Conservation (phyloP, 805 yeast species). For the Hanseniaspora valbyensis region DNA sequence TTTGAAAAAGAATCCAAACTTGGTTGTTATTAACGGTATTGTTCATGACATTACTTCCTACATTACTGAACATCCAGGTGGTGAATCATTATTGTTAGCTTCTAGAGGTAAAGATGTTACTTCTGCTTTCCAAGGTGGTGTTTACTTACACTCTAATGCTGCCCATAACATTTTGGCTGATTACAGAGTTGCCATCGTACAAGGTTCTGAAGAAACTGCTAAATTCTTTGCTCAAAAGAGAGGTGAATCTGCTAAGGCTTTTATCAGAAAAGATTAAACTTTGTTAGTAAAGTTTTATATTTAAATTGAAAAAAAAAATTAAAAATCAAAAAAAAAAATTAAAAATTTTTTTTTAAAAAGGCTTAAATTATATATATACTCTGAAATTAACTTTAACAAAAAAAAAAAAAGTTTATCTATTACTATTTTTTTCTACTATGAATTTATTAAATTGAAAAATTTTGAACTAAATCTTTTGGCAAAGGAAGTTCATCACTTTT, state of each 20-base stretch:
- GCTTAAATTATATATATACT: too few relatives aligned
- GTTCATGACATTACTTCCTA: constrained; percentile 65
- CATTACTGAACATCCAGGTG: constrained; percentile 76
- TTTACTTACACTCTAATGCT: constrained; percentile 74
- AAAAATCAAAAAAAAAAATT: too few relatives aligned
- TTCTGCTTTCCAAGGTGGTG: constrained; percentile 76
- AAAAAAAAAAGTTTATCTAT: too few relatives aligned
- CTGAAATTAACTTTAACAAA: too few relatives aligned
- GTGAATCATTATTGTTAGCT: constrained; percentile 57
- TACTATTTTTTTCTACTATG: neutral
- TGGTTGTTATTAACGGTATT: constrained; percentile 64
- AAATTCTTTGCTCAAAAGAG: constrained; percentile 34
- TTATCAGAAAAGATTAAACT: constrained; percentile 15
- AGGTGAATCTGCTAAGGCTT: constrained; percentile 25
- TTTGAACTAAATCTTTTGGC: neutral
- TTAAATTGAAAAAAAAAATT: constrained; percentile 1
- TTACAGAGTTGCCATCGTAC: constrained; percentile 70
- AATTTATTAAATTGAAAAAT: neutral
- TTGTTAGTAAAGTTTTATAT: neutral
- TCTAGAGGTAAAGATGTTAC: constrained; percentile 76
- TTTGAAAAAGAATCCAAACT: constrained; percentile 43
- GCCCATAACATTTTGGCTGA: constrained; percentile 74
- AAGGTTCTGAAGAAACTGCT: constrained; percentile 50
- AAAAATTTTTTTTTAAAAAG: too few relatives aligned
- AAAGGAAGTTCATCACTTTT: constrained; percentile 1